Evolutionary conservation across 352 stramenopile species (phyloP).

Genomic region (Globisporangium yorkense): DNA sequence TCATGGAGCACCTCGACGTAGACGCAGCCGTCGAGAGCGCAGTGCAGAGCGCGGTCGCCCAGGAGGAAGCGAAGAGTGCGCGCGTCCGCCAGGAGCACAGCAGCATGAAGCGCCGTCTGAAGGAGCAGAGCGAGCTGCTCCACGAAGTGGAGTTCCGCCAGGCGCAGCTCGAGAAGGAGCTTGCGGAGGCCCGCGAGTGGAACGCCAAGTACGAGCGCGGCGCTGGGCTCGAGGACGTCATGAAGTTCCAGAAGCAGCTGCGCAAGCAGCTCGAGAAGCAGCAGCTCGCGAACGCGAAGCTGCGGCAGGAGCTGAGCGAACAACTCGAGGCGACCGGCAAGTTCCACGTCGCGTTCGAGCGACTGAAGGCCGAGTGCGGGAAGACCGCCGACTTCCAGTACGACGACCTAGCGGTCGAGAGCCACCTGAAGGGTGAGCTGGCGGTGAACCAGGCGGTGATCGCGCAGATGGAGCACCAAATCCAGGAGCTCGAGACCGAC

Average conservation of each 20-base stretch:
- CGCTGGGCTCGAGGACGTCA: constrained; percentile 65
- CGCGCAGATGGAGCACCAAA: constrained; percentile 54
- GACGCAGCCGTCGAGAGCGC: constrained; percentile 23
- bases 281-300: constrained; percentile 45
- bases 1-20: constrained; percentile 44
- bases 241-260: constrained; percentile 69
- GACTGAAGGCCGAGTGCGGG: constrained; percentile 49
- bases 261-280: constrained; percentile 55
- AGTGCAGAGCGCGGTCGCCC: constrained; percentile 26
- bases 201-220: constrained; percentile 64
- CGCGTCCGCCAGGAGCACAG: constrained; percentile 26
- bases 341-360: constrained; percentile 45
- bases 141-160: constrained; percentile 53
- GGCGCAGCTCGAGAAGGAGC: constrained; percentile 48
- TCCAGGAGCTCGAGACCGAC: constrained; percentile 60
- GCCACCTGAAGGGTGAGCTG: constrained; percentile 50
- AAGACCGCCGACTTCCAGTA: constrained; percentile 50
- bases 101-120: constrained; percentile 35
- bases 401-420: constrained; percentile 42
- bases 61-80: constrained; percentile 24
- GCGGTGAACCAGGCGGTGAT: constrained; percentile 50
- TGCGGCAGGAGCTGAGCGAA: constrained; percentile 54
- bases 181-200: constrained; percentile 50
- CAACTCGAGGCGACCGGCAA: constrained; percentile 56
- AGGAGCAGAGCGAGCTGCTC: constrained; percentile 41